Evolutionary conservation across 2,329 filamentous ascomycete species (phyloP), one percentile per base, ranked within the genome.

Genomic region (Colletotrichum sp.): DNA sequence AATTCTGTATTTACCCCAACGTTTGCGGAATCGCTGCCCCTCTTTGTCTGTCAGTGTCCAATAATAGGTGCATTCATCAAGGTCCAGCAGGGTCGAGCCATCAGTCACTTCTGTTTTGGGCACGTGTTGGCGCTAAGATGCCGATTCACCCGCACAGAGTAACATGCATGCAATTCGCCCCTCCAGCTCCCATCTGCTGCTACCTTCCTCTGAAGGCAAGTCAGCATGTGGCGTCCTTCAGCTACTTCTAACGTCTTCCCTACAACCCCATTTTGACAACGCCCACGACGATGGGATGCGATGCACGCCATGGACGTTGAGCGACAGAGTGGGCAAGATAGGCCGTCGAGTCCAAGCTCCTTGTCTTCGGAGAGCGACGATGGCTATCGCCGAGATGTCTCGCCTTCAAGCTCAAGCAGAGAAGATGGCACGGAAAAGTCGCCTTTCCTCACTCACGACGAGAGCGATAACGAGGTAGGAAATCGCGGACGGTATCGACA

Each of bases 381-480:
- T 18, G 30, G 24, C 39, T 55, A 34, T 1, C 68, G 15, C 10
- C 28, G 5, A 32, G 36, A 68, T 6, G 21, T 28, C 8, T 60
- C 55, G 18, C 44, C 32, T n/a, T 63, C 32, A 10, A 18, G 28
- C 12, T 57, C 52, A 13, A 13, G 9, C 57, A 32, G 30, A 5
- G 62, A 55, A 10, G 68, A 72, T 18, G 52, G 62, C n/a, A 65
- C 24, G 18, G 72, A 75, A 26, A 75, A 75, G 32, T 72, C 72
- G 6, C 72, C 72, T 24, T 72, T 75, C n/a, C 63, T 75, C 13
- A 5, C 6, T 3, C 18, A 68, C 30, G 55, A 68, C 16, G 68
- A 55, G 1, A 1, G 5, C 15, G 26, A 44, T 4, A 59, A 34
- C 15, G 57, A 4, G 1, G n/a, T 12, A 34, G 8, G 8, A 13